phyloP scores from a whole-genome alignment of 139 green algal species.

The Chlorella sp. region DNA sequence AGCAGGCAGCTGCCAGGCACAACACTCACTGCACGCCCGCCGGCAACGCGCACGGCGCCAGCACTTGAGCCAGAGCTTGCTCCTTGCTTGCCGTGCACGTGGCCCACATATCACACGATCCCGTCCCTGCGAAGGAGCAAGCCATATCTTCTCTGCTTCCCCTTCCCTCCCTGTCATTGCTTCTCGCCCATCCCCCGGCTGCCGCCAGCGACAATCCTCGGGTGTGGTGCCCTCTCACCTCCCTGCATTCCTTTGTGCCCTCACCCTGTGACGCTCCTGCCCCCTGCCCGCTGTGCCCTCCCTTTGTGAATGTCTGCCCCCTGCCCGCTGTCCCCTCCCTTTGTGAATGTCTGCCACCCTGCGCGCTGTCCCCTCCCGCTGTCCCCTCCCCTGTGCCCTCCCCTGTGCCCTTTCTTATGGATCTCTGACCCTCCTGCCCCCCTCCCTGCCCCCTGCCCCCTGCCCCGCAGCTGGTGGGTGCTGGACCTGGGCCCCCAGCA shows the following conservation, averaged over 20 bases:
- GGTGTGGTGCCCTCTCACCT: neutral
- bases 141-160: too few species aligned
- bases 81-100: too few species aligned
- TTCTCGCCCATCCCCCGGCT: neutral
- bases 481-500: conserved; percentile 78
- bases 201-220: neutral
- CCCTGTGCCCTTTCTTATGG: neutral
- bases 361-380: neutral
- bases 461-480: conserved; percentile 71
- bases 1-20: too few species aligned
- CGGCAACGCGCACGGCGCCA: too few species aligned
- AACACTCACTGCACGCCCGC: too few species aligned
- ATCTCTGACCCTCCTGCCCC: neutral
- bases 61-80: too few species aligned
- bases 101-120: too few species aligned
- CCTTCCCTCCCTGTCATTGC: too few species aligned
- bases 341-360: neutral
- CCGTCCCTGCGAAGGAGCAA: too few species aligned
- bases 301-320: neutral
- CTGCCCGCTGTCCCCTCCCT: neutral
- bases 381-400: neutral
- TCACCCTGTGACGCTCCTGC: too few species aligned
- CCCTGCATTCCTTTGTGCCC: neutral
- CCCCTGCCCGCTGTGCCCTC: neutral
- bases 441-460: neutral